Evolutionary conservation across 1,284 basidiomycete genomes (phyloP).

Genomic region (Coniophora puteana): DNA sequence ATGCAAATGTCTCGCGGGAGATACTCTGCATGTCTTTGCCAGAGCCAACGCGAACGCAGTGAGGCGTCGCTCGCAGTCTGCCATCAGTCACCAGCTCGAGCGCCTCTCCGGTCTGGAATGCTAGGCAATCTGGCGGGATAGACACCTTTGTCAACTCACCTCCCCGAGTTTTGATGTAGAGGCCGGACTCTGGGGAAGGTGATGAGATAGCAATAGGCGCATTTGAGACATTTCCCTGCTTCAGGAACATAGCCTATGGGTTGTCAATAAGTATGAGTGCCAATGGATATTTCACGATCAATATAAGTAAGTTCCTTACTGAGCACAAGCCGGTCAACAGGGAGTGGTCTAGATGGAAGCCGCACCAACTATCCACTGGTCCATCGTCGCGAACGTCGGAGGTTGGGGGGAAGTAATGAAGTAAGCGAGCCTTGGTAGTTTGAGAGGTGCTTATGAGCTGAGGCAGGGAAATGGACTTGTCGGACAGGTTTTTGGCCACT

Average conservation of each 20-base stretch:
- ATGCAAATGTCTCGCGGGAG: constrained; percentile 83
- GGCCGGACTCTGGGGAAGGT: constrained; percentile 73
- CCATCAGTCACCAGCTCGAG: constrained; percentile 81
- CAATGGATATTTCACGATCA: not conserved
- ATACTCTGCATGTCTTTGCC: constrained; percentile 42
- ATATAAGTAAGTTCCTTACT: constrained; percentile 35
- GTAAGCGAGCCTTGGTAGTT: constrained; percentile 79
- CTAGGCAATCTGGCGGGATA: constrained; percentile 78
- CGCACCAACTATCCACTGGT: constrained; percentile 78
- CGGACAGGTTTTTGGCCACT: constrained; percentile 63
- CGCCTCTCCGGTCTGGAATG: constrained; percentile 93
- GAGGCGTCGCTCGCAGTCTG: constrained; percentile 80
- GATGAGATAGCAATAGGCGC: constrained; percentile 53
- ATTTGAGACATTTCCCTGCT: constrained; percentile 23
- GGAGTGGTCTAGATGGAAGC: constrained; percentile 83
- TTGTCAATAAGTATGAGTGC: constrained; percentile 10
- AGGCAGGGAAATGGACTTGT: constrained; percentile 60
- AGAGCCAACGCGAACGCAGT: constrained; percentile 77
- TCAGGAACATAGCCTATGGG: constrained; percentile 85
- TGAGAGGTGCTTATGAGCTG: constrained; percentile 61
- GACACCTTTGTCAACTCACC: constrained; percentile 73
- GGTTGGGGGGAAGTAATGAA: constrained; percentile 86
- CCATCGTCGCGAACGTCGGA: constrained; percentile 49
- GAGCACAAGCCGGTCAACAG: constrained; percentile 88
- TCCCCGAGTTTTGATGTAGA: constrained; percentile 86